phyloP scores from a whole-genome alignment of 2,329 filamentous ascomycete genomes.

The Colletotrichum cereale region DNA sequence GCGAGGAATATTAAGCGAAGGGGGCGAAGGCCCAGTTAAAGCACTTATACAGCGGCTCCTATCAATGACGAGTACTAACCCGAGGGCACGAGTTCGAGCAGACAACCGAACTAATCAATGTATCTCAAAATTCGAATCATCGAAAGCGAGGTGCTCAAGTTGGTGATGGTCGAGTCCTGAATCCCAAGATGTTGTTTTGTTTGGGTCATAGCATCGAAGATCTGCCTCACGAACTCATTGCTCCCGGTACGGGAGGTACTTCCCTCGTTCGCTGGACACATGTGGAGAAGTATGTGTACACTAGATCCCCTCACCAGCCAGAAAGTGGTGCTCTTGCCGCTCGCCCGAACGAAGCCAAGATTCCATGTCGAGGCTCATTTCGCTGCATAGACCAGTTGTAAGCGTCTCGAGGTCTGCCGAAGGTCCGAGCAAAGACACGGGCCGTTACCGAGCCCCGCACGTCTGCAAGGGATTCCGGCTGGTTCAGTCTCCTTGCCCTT shows the following conservation, averaged over 20 bases:
- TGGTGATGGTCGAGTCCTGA: not conserved
- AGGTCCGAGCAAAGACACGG: slow-evolving; percentile 18
- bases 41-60: not conserved
- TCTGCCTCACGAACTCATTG: not conserved
- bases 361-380: not conserved
- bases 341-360: slow-evolving; percentile 3
- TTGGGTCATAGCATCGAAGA: not conserved
- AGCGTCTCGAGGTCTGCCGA: not conserved
- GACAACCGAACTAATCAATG: not conserved
- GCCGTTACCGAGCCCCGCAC: slow-evolving; percentile 4
- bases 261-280: not conserved
- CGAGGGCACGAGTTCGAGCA: not conserved
- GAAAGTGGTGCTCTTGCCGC: not conserved
- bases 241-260: not conserved
- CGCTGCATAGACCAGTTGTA: not conserved
- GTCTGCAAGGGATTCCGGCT: not conserved
- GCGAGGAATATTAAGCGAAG: not conserved
- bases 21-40: not conserved
- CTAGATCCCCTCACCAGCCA: too few relatives aligned
- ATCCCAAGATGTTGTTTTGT: not conserved
- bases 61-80: not conserved
- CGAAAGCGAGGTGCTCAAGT: not conserved
- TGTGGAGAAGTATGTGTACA: not conserved
- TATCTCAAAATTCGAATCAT: not conserved
- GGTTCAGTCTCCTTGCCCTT: not conserved